phyloP scores from a whole-genome alignment of 306 rosid species.

The Prunus dulcis region DNA sequence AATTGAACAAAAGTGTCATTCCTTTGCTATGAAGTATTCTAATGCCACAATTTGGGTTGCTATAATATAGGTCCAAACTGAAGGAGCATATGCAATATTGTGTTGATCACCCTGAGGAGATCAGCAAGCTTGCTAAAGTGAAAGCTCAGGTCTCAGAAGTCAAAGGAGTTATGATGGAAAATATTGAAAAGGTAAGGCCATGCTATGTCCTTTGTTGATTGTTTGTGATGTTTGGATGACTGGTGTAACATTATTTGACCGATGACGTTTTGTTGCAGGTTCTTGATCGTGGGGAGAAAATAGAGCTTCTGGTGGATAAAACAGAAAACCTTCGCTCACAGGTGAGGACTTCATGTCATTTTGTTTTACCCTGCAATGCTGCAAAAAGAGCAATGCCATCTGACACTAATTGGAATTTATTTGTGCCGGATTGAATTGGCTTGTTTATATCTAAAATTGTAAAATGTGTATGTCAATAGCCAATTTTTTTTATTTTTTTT shows the following conservation, averaged over 20 bases:
- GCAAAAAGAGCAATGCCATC: too few relatives aligned
- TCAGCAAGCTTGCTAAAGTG: slow-evolving; percentile 80
- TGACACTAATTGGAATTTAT: background rate
- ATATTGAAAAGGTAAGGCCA: slow-evolving; percentile 71
- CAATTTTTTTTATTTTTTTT: background rate
- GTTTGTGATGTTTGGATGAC: background rate
- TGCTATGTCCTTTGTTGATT: background rate
- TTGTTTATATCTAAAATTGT: background rate
- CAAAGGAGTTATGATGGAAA: slow-evolving; percentile 96
- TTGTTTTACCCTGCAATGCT: background rate
- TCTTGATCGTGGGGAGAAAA: slow-evolving; percentile 93
- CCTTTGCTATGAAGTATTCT: slow-evolving; percentile 16
- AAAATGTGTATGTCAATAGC: background rate
- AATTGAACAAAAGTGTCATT: background rate
- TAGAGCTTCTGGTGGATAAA: slow-evolving; percentile 88
- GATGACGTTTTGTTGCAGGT: slow-evolving; percentile 46
- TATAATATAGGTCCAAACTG: slow-evolving; percentile 56
- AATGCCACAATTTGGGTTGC: slow-evolving; percentile 19
- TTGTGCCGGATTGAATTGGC: too few relatives aligned
- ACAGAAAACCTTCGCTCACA: slow-evolving; percentile 89
- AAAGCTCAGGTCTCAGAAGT: slow-evolving; percentile 95
- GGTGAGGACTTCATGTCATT: slow-evolving; percentile 32
- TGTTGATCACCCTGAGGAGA: slow-evolving; percentile 87
- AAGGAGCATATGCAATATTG: slow-evolving; percentile 96
- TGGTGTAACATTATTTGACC: slow-evolving; percentile 17